Evolutionary conservation across 148 eudicot species (phyloP).

Genomic region (Rhododendron griersonianum): DNA sequence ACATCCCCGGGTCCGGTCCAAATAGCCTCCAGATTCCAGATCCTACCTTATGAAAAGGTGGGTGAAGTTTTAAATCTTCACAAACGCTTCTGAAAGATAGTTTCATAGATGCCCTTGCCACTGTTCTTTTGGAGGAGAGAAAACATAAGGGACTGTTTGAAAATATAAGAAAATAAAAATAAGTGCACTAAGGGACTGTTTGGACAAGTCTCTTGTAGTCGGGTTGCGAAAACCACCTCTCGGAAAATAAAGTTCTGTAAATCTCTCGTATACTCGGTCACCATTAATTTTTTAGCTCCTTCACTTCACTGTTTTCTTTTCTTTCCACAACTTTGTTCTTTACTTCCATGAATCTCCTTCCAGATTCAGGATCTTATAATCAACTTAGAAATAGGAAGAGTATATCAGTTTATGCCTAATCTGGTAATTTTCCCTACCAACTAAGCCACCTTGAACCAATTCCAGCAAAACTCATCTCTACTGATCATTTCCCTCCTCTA

Average conservation of each 20-base stretch:
- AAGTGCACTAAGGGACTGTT: neutral
- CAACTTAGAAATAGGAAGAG: neutral
- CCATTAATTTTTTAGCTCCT: neutral
- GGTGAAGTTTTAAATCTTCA: neutral
- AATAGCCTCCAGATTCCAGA: neutral
- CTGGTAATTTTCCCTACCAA: neutral
- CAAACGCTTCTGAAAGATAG: neutral
- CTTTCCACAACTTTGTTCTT: neutral
- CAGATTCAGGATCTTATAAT: neutral
- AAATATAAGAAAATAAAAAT: neutral
- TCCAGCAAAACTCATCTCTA: neutral
- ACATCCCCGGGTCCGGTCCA: neutral
- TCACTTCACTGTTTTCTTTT: neutral
- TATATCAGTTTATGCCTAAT: neutral
- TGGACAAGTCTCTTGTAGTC: neutral
- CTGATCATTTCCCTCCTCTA: neutral
- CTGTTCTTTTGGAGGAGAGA: neutral
- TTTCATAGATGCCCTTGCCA: neutral
- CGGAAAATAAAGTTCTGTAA: neutral
- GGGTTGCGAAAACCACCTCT: neutral
- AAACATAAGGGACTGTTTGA: neutral
- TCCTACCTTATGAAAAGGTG: neutral
- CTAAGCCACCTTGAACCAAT: neutral
- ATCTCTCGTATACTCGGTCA: neutral
- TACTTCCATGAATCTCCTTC: neutral